phyloP scores from a whole-genome alignment of 2,329 filamentous ascomycete genomes.

The Trichoderma simmonsii region DNA sequence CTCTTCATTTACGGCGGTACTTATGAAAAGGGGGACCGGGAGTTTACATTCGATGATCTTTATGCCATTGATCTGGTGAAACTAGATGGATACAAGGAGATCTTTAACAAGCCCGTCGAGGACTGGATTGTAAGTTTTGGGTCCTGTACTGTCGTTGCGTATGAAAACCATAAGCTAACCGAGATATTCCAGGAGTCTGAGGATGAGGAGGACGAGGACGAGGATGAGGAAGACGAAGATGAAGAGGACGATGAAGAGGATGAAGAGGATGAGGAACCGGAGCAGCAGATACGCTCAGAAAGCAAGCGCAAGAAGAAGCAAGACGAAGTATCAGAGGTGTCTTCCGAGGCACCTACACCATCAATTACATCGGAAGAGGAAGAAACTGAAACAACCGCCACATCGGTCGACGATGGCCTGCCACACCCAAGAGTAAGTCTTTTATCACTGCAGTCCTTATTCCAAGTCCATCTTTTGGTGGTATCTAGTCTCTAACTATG shows the following conservation, averaged over 20 bases:
- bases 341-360: conserved; percentile 32
- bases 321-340: conserved; percentile 41
- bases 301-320: conserved; percentile 58
- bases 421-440: conserved; percentile 62
- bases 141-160: neutral
- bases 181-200: conserved; percentile 49
- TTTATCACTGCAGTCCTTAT: neutral
- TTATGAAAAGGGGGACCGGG: conserved; percentile 89
- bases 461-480: neutral
- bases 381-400: conserved; percentile 46
- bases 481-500: neutral
- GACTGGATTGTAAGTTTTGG: conserved; percentile 68
- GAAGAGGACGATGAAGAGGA: conserved; percentile 54
- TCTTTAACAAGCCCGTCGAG: conserved; percentile 78
- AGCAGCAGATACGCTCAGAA: conserved; percentile 47
- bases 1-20: conserved; percentile 95
- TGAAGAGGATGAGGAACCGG: conserved; percentile 51
- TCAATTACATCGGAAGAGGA: conserved; percentile 40
- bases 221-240: conserved; percentile 59
- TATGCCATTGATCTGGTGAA: conserved; percentile 93
- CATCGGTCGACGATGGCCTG: conserved; percentile 67
- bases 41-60: conserved; percentile 94
- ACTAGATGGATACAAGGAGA: conserved; percentile 87
- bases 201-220: conserved; percentile 54
- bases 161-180: neutral